Evolutionary conservation across 805 yeast genomes (phyloP), one percentile per base, ranked within the genome.

Genomic region (Tetrapisispora pingtungensis): DNA sequence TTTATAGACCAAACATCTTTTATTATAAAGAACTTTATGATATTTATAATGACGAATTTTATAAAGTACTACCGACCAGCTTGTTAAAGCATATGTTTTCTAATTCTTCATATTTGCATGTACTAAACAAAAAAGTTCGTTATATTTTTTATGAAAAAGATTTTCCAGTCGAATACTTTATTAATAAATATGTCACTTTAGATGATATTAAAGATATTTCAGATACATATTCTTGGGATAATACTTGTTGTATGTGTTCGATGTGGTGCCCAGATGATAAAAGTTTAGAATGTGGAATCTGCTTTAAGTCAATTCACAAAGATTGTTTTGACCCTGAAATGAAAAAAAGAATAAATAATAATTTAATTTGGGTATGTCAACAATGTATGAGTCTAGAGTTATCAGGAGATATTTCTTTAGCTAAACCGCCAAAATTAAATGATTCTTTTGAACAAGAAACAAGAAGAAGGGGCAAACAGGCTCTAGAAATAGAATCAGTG

Each of bases 311-410:
- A 47, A 86, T 79, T 52, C 97, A 89, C 65, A 76, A 87, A 77
- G 68, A 78, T 28, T 89, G 97, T 56, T 72, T 87, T 36, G 85
- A 82, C 47, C 96, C 96, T 1, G 96, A 96, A 1, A 62, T 88
- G 34, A 58, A 74, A 42, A 75, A 75, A 50, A 84, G 83, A 55
- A 96, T 96, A 1, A 79, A 84, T 36, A 66, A 94, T 45, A 95
- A 95, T 1, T 84, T 86, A 59, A 85, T 87, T 8, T 88, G 97
- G 97, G 74, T 86, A 22, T 88, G 97, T 68, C 88, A 86, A 27
- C 58, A 68, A 8, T 88, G 97, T 66, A 72, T 82, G 17, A 75
- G 77, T 52, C 72, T 68, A 28, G 73, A 74, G 43, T 8, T 22
- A 22, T 22, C 8, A 22, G 8, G 8, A 22, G 26, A 22, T 6